Conservation (phyloP, 805 yeast genomes). For the Hanseniaspora meyeri region DNA sequence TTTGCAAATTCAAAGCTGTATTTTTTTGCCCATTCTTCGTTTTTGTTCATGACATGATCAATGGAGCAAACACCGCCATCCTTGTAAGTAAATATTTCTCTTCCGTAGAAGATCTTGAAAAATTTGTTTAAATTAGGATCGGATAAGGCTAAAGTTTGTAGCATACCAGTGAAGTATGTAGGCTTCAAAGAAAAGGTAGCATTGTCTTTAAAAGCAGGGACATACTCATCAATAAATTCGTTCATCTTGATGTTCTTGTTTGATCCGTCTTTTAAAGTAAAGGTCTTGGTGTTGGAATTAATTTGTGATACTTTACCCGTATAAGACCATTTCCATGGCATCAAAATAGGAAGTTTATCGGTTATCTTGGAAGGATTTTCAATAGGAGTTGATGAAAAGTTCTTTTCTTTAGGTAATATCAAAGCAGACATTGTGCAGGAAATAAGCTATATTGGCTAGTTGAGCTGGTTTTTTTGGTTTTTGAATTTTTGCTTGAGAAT, state of each 20-base stretch:
- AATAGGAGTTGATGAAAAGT: not conserved
- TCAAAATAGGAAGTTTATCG: conserved; percentile 16
- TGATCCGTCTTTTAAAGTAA: conserved; percentile 18
- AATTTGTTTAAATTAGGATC: conserved; percentile 38
- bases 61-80: conserved; percentile 67
- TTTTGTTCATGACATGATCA: conserved; percentile 49
- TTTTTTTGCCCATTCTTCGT: conserved; percentile 15
- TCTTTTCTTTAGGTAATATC: conserved; percentile 3
- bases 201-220: conserved; percentile 38
- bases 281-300: conserved; percentile 18
- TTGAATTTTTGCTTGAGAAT: not conserved
- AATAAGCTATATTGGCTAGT: too few relatives aligned
- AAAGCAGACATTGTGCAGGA: not conserved
- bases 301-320: conserved; percentile 27
- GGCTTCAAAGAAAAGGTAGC: conserved; percentile 50
- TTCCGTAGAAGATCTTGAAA: conserved; percentile 58
- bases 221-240: conserved; percentile 22
- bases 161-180: conserved; percentile 52
- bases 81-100: conserved; percentile 43
- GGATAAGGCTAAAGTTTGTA: conserved; percentile 66
- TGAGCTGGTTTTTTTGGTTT: not conserved
- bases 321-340: conserved; percentile 27
- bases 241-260: conserved; percentile 17
- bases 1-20: conserved; percentile 21
- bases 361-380: conserved; percentile 1